A percentile compares a stretch with the other conserved stretches of the same genome.
Evolutionary conservation across 495 filamentous ascomycete species (phyloP).

Genomic region (Penicillium ucsense): DNA sequence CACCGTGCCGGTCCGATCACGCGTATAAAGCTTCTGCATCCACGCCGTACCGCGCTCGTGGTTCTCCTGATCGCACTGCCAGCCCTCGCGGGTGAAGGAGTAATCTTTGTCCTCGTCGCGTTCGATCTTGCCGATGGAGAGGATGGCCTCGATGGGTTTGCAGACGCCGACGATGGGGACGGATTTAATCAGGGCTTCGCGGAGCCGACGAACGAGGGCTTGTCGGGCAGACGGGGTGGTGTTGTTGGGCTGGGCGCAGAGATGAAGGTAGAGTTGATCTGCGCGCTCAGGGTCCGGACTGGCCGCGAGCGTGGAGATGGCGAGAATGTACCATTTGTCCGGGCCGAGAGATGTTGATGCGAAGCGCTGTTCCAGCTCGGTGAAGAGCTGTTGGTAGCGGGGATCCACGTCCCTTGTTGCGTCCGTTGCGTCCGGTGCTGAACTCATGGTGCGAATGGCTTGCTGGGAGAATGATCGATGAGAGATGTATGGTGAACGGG

Average conservation of each 20-base stretch:
- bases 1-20: conserved; percentile 27
- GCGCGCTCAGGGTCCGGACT: conserved; percentile 37
- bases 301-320: conserved; percentile 34
- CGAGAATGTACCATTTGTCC: conserved; percentile 50
- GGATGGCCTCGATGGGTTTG: conserved; percentile 42
- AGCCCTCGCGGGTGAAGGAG: conserved; percentile 32
- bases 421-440: conserved; percentile 6
- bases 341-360: conserved; percentile 33
- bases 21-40: conserved; percentile 34
- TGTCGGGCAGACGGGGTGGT: conserved; percentile 27
- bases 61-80: conserved; percentile 38
- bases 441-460: conserved; percentile 7
- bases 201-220: conserved; percentile 38
- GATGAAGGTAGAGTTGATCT: conserved; percentile 40
- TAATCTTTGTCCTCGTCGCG: conserved; percentile 42
- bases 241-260: conserved; percentile 33
- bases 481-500: no score
- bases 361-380: conserved; percentile 42
- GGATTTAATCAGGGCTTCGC: conserved; percentile 43
- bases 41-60: conserved; percentile 33
- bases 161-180: conserved; percentile 43
- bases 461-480: no score
- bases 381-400: conserved; percentile 35
- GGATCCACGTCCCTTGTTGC: conserved; percentile 15
- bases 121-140: conserved; percentile 38